phyloP scores from a whole-genome alignment of 768 basidiomycete genomes.

The Astraeus odoratus region DNA sequence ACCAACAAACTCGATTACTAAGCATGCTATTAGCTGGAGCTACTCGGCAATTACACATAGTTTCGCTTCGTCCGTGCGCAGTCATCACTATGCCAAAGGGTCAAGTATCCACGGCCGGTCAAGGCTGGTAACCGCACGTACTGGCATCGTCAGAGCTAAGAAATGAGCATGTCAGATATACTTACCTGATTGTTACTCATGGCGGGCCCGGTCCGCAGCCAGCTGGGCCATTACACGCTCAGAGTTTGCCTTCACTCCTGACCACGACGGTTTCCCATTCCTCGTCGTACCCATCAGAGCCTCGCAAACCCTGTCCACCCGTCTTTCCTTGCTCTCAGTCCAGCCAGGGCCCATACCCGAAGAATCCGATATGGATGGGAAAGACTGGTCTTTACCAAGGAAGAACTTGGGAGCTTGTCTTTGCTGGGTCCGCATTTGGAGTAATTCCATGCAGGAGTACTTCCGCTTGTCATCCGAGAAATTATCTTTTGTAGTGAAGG shows the following conservation, averaged over 20 bases:
- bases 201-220: slow-evolving; percentile 7
- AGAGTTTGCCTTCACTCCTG: slow-evolving; percentile 25
- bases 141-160: not conserved
- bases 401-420: slow-evolving; percentile 17
- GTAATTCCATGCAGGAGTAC: slow-evolving; percentile 11
- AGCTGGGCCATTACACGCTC: slow-evolving; percentile 14
- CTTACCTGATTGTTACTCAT: slow-evolving; percentile 1
- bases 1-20: no score
- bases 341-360: slow-evolving; percentile 26
- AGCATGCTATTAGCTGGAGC: no score
- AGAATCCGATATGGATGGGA: slow-evolving; percentile 1
- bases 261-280: slow-evolving; percentile 28
- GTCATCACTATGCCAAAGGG: no score
- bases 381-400: slow-evolving; percentile 21
- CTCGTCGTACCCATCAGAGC: slow-evolving; percentile 23
- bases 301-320: slow-evolving; percentile 19
- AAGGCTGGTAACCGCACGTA: no score
- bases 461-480: slow-evolving; percentile 12
- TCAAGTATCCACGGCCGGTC: no score
- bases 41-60: no score
- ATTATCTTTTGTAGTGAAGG: slow-evolving; percentile 35
- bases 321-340: slow-evolving; percentile 21
- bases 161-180: not conserved
- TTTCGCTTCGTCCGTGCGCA: no score
- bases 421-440: slow-evolving; percentile 8